Conservation (phyloP, 1,284 basidiomycete species). For the Sporisorium iseilematis-ciliati region DNA sequence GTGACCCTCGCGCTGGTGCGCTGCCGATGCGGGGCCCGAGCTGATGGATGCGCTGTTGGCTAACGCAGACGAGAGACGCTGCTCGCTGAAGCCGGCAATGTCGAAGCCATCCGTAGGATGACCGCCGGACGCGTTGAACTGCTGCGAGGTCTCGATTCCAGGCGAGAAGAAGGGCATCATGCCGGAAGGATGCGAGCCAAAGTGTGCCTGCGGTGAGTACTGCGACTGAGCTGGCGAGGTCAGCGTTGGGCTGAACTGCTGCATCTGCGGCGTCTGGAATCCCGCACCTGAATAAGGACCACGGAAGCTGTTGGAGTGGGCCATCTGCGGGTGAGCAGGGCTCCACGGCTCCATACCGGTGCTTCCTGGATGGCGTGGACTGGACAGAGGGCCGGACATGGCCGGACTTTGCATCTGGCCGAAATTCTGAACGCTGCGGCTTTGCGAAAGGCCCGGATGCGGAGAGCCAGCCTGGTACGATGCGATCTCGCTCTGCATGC, state of each 20-base stretch:
- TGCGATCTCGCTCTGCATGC: constrained; percentile 46
- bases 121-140: constrained; percentile 24
- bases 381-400: constrained; percentile 29
- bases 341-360: constrained; percentile 41
- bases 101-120: constrained; percentile 37
- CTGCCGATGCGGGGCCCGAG: constrained; percentile 16
- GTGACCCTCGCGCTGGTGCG: constrained; percentile 46
- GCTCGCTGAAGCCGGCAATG: constrained; percentile 53
- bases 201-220: constrained; percentile 49
- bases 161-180: constrained; percentile 49
- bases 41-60: constrained; percentile 54
- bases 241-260: constrained; percentile 44
- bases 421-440: constrained; percentile 44
- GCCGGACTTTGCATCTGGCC: constrained; percentile 34
- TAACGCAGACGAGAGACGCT: constrained; percentile 55
- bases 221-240: constrained; percentile 51
- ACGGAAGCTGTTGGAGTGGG: constrained; percentile 27
- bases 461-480: constrained; percentile 20
- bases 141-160: constrained; percentile 31
- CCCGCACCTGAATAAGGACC: constrained; percentile 37
- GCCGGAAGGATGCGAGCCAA: constrained; percentile 29
- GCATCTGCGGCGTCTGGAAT: constrained; percentile 48
- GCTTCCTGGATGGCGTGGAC: constrained; percentile 27
- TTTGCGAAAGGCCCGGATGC: constrained; percentile 36
- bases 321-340: constrained; percentile 35